Evolutionary conservation across 257 asterid species (phyloP).

Genomic region (Salvia hispanica): DNA sequence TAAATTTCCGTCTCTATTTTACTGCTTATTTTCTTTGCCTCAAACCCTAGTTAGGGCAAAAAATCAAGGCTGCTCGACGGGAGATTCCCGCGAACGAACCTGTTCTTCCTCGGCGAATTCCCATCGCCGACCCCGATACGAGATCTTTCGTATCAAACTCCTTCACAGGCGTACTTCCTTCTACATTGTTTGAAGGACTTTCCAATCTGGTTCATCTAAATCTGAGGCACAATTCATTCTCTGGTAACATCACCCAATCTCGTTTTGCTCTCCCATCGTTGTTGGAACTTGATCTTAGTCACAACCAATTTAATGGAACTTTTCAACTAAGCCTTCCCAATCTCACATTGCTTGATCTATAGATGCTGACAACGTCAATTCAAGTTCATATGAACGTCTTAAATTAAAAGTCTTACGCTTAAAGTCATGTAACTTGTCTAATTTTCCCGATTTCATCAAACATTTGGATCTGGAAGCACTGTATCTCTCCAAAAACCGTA

Average conservation of each 20-base stretch:
- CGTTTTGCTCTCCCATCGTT: conserved; percentile 39
- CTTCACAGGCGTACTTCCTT: neutral
- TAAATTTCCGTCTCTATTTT: too few species aligned
- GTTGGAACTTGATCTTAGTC: conserved; percentile 6
- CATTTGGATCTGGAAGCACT: neutral
- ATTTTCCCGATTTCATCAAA: neutral
- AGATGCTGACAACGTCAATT: neutral
- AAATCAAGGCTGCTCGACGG: too few species aligned
- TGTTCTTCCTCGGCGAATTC: too few species aligned
- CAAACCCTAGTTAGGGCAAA: too few species aligned
- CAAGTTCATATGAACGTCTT: conserved; percentile 6
- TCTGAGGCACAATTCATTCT: neutral
- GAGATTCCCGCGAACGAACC: too few species aligned
- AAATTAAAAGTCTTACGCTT: conserved; percentile 11
- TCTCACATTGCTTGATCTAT: conserved; percentile 41
- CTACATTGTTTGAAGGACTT: neutral
- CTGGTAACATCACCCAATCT: conserved; percentile 34
- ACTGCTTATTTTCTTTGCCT: too few species aligned
- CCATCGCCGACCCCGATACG: too few species aligned
- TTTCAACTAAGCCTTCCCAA: conserved; percentile 18
- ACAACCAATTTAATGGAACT: conserved; percentile 38
- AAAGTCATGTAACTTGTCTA: conserved; percentile 29
- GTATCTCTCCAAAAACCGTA: neutral
- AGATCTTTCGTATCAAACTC: too few species aligned
- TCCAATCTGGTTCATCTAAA: neutral